These are phyloP conservation scores for Hymenoscyphus salicellus DNA, from an alignment of 2,329 filamentous ascomycete species.

Conservation along the genomic window DNA sequence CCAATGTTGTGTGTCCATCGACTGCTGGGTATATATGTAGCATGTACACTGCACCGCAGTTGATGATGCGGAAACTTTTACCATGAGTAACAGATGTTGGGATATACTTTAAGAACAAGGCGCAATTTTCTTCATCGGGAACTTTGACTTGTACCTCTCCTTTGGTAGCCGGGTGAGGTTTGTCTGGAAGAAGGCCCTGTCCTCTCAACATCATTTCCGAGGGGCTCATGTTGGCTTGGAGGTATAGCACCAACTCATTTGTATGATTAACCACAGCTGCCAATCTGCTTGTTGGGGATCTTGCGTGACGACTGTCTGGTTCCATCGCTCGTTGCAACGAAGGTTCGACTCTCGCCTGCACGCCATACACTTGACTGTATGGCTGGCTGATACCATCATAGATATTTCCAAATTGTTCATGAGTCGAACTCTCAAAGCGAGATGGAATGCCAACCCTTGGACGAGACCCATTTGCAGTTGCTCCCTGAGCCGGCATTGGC, in stretches of 20 bases:
- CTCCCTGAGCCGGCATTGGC: too few species aligned
- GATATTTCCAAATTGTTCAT: too few species aligned
- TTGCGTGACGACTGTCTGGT: neutral
- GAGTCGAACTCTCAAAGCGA: too few species aligned
- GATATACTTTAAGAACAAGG: neutral
- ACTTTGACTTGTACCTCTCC: neutral
- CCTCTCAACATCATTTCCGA: neutral
- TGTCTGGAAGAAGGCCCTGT: neutral
- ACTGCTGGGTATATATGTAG: neutral
- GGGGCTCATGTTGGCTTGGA: neutral
- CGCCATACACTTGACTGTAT: too few species aligned
- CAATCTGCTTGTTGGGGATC: too few species aligned
- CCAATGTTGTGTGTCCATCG: neutral
- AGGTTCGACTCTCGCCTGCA: too few species aligned
- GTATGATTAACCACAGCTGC: too few species aligned
- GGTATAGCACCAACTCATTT: too few species aligned
- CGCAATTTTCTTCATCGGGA: conserved; percentile 1
- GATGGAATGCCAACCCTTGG: too few species aligned
- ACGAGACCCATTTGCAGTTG: too few species aligned
- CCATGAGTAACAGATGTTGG: neutral
- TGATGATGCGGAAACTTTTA: neutral
- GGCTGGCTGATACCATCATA: too few species aligned
- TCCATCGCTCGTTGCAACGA: too few species aligned
- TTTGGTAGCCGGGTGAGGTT: neutral
- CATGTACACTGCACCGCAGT: neutral